These are phyloP conservation scores for Aspergillus sp. DNA, from an alignment of 2,329 filamentous ascomycete species.

Conservation along the genomic window DNA sequence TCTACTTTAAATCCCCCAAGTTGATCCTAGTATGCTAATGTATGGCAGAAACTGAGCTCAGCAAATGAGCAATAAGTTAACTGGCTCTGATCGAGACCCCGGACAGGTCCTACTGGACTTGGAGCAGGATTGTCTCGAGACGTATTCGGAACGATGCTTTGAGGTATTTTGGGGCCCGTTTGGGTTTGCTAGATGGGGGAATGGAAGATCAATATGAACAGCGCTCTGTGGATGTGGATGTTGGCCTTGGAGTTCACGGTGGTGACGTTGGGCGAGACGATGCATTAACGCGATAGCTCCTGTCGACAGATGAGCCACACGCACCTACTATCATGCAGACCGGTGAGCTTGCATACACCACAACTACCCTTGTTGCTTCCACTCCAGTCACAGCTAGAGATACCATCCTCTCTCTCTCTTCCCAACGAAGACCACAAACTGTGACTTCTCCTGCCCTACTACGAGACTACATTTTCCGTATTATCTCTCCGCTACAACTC, in stretches of 20 bases:
- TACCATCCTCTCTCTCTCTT: neutral
- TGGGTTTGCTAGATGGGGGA: slow-evolving; percentile 6
- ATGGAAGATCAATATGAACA: neutral
- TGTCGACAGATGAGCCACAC: neutral
- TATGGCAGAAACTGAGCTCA: slow-evolving; percentile 5
- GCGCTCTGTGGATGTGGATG: neutral
- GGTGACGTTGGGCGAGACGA: neutral
- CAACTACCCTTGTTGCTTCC: neutral
- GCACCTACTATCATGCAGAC: neutral
- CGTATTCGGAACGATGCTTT: neutral
- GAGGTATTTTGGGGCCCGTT: slow-evolving; percentile 10
- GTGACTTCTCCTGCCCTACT: slow-evolving; percentile 12
- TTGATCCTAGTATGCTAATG: neutral
- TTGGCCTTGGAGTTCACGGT: neutral
- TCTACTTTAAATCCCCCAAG: no score
- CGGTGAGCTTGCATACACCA: neutral
- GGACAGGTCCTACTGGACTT: slow-evolving; percentile 7
- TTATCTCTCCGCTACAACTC: slow-evolving; percentile 5
- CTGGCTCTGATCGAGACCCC: slow-evolving; percentile 2
- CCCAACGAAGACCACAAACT: slow-evolving; percentile 2
- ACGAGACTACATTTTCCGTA: slow-evolving; percentile 9
- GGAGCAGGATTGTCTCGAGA: slow-evolving; percentile 3
- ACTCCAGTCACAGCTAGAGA: neutral
- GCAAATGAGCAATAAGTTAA: slow-evolving; percentile 7
- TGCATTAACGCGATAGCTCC: neutral